phyloP scores from a whole-genome alignment of 495 filamentous ascomycete genomes.

The Amphirosellinia nigrospora region DNA sequence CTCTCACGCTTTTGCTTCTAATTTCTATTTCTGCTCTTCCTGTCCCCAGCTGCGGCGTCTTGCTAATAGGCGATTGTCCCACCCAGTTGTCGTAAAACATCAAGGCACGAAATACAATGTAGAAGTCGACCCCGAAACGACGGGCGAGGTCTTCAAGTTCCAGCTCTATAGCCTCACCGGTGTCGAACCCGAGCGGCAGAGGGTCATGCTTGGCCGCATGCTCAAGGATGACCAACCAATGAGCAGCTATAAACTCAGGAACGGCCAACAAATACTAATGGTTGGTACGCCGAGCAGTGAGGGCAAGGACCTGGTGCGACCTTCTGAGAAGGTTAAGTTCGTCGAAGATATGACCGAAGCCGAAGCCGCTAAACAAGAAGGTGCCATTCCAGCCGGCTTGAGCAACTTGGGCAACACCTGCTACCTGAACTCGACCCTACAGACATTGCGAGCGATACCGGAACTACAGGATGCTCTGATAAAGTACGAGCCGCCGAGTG shows the following conservation, averaged over 20 bases:
- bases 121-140: conserved; percentile 82
- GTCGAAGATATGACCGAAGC: conserved; percentile 98
- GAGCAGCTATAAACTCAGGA: conserved; percentile 81
- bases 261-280: conserved; percentile 91
- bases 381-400: conserved; percentile 86
- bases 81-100: conserved; percentile 88
- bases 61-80: background rate
- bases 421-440: conserved; percentile 96
- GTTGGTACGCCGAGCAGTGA: conserved; percentile 82
- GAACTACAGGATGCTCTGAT: conserved; percentile 84
- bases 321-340: conserved; percentile 85
- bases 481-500: conserved; percentile 62
- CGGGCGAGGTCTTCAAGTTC: conserved; percentile 91
- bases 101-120: conserved; percentile 92
- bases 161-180: conserved; percentile 94
- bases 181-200: conserved; percentile 95
- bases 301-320: conserved; percentile 67
- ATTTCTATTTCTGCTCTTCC: background rate
- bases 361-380: conserved; percentile 80
- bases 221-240: conserved; percentile 94
- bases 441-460: conserved; percentile 85
- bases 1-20: background rate
- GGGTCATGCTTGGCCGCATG: conserved; percentile 92
- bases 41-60: background rate
- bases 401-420: conserved; percentile 97